Base-by-base conservation (phyloP, 345 rosid species). In the Gossypium herbaceum region DNA sequence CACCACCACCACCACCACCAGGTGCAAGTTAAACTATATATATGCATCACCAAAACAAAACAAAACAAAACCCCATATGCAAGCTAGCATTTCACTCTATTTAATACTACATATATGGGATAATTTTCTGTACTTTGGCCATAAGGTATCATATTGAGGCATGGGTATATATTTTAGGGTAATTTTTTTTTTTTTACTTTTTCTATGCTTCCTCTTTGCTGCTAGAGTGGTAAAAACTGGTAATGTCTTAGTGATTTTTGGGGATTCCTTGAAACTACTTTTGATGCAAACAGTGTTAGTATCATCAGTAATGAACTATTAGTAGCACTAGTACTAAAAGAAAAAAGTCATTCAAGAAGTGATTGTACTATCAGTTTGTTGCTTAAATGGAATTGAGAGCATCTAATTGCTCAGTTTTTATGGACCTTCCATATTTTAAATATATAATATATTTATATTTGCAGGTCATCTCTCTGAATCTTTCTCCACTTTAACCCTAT, bases 271-370 rank as follows among this genome's bases (percentile, higher is more conserved):
- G 78, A 71, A 74, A 78, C 81, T 76, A 67, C 80, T 81, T 69
- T 85, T 19, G 80, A 79, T 79, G 82, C 79, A 77, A 85, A 81
- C 86, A 70, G 77, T 77, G 65, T 61, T 69, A 47, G 80, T 77
- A 52, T 70, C 39, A 67, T 43, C 54, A 48, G 73, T 61, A 74
- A 56, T 56, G 59, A n/a, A 56, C 59, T n/a, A 56, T n/a, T 9
- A 19, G 59, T 56, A 80, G 57, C 75, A 39, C 75, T 7, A 73
- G 66, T 64, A 41, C 66, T 45, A 27, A 15, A 57, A 66, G 41
- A 4, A 74, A 7, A 71, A 78, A 71, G 84, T 78, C 73, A 79
- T 58, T 52, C 68, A 57, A 58, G 56, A 34, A 68, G 82, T 76
- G 76, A 78, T 78, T 83, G 80, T 79, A 79, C 80, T 73, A 17